These are phyloP conservation scores for Ophiosphaerella narmari DNA, from an alignment of 2,329 filamentous ascomycete genomes.

Conservation along the genomic window DNA sequence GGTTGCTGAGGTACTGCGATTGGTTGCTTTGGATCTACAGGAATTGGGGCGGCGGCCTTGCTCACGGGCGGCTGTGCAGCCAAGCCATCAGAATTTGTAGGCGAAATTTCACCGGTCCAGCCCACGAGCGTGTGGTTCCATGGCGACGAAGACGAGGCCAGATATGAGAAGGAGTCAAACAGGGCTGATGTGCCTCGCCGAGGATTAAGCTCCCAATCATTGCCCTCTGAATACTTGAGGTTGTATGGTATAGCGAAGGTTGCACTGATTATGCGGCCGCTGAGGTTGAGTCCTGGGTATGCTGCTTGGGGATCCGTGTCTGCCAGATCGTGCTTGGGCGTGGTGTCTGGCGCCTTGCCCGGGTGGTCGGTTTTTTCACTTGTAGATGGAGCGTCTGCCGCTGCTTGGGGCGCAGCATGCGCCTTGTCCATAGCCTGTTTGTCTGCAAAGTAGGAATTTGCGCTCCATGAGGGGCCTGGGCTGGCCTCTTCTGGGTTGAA, in stretches of 20 bases:
- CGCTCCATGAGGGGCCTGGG: constrained; percentile 43
- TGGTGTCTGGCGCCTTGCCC: constrained; percentile 49
- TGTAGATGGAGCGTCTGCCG: constrained; percentile 52
- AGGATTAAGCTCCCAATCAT: constrained; percentile 70
- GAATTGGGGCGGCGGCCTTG: constrained; percentile 78
- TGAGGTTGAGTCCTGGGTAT: constrained; percentile 62
- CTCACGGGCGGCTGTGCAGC: constrained; percentile 62
- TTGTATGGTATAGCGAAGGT: constrained; percentile 68
- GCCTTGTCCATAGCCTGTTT: constrained; percentile 22
- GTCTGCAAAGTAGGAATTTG: constrained; percentile 44
- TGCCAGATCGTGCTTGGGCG: constrained; percentile 48
- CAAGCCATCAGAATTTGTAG: constrained; percentile 30
- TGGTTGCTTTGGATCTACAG: constrained; percentile 66
- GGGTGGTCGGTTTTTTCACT: constrained; percentile 60
- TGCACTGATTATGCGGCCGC: constrained; percentile 66
- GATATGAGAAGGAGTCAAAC: constrained; percentile 86
- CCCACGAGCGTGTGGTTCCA: constrained; percentile 94
- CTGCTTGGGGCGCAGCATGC: constrained; percentile 48
- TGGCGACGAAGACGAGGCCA: constrained; percentile 79
- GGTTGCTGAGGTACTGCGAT: constrained; percentile 62
- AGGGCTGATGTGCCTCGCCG: constrained; percentile 88
- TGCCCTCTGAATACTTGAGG: constrained; percentile 56
- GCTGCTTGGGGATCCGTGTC: constrained; percentile 59
- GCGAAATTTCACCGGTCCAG: constrained; percentile 82
- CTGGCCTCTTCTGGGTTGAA: constrained; percentile 37